Evolutionary conservation across 2,329 filamentous ascomycete genomes (phyloP).

Genomic region (Xylariaceae sp.): DNA sequence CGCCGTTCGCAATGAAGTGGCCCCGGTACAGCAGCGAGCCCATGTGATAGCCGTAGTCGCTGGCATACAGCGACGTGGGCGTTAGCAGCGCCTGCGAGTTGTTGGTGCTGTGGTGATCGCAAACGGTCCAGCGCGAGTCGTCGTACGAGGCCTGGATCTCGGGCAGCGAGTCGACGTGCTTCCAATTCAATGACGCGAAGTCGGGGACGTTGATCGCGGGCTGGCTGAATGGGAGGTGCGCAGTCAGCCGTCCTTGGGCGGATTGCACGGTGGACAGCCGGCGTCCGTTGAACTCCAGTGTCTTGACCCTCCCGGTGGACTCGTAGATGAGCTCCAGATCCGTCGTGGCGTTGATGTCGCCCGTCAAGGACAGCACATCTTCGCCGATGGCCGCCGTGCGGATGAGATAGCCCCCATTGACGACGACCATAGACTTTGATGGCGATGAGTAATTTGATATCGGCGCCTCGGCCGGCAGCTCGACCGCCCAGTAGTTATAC

Average conservation of each 20-base stretch:
- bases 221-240: constrained; percentile 7
- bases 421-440: constrained; percentile 37
- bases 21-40: constrained; percentile 65
- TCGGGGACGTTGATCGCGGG: constrained; percentile 42
- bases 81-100: constrained; percentile 55
- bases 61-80: constrained; percentile 57
- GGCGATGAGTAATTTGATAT: constrained; percentile 17
- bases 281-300: constrained; percentile 51
- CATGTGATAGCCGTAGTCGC: constrained; percentile 67
- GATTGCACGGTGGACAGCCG: constrained; percentile 21
- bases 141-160: constrained; percentile 59
- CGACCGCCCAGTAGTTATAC: constrained; percentile 62
- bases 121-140: constrained; percentile 59
- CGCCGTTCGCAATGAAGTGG: constrained; percentile 56
- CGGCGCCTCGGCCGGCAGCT: constrained; percentile 38
- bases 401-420: constrained; percentile 57
- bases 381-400: constrained; percentile 51
- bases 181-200: constrained; percentile 56
- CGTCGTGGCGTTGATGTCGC: constrained; percentile 65
- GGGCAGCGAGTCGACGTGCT: constrained; percentile 62
- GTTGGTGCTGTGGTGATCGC: constrained; percentile 42
- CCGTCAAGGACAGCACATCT: constrained; percentile 53
- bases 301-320: constrained; percentile 35
- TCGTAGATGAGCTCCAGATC: constrained; percentile 62
- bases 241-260: constrained; percentile 29